Conservation (phyloP, 495 filamentous ascomycete species). For the Penicillium pulvis region DNA sequence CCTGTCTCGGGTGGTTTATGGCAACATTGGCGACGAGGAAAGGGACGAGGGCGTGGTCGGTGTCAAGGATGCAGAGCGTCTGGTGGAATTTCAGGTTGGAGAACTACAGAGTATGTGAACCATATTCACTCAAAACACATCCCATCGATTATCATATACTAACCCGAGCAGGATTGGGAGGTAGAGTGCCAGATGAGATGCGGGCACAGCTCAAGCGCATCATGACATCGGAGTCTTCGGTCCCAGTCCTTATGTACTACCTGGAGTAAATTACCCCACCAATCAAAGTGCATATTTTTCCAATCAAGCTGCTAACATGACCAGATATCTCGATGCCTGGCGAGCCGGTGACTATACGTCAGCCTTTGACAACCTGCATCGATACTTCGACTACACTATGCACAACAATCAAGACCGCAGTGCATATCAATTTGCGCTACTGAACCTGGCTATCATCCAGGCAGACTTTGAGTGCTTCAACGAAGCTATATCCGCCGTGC, state of each 20-base stretch:
- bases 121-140: constrained; percentile 1
- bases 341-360: constrained; percentile 85
- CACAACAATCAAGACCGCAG: constrained; percentile 72
- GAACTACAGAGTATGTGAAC: constrained; percentile 74
- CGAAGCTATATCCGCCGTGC: constrained; percentile 90
- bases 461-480: constrained; percentile 91
- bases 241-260: constrained; percentile 77
- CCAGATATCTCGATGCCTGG: constrained; percentile 86
- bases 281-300: background rate
- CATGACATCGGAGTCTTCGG: constrained; percentile 62
- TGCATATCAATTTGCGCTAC: constrained; percentile 96
- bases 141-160: constrained; percentile 18
- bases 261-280: constrained; percentile 54
- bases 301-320: constrained; percentile 7
- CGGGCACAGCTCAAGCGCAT: constrained; percentile 64
- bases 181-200: constrained; percentile 70
- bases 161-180: constrained; percentile 57
- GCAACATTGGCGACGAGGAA: constrained; percentile 53
- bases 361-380: constrained; percentile 87
- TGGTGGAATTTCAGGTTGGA: constrained; percentile 85
- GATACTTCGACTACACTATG: constrained; percentile 98
- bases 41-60: constrained; percentile 56
- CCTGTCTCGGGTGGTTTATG: constrained; percentile 63
- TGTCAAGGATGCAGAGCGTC: constrained; percentile 78
- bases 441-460: constrained; percentile 90